phyloP scores from a whole-genome alignment of 2,329 filamentous ascomycete species.

The Gaeumannomyces sp. region DNA sequence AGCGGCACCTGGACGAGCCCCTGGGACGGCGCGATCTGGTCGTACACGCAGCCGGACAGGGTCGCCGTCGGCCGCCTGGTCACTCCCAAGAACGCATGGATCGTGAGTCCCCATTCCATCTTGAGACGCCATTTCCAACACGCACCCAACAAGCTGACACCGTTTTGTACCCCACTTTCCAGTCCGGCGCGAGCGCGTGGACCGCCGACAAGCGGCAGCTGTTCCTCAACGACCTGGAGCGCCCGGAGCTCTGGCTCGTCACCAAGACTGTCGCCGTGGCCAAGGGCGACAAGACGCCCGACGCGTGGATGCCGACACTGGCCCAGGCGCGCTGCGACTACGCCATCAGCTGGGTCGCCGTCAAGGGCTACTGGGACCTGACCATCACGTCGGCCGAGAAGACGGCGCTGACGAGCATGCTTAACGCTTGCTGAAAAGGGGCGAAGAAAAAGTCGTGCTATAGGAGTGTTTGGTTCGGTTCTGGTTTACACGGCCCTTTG shows the following conservation, averaged over 20 bases:
- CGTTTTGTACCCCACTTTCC: background rate
- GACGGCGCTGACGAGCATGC: slow-evolving; percentile 56
- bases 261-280: slow-evolving; percentile 68
- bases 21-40: slow-evolving; percentile 71
- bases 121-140: no score
- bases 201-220: slow-evolving; percentile 57
- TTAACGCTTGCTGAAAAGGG: slow-evolving; percentile 23
- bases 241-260: slow-evolving; percentile 73
- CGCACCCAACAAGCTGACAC: no score
- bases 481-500: no score
- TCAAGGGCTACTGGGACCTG: slow-evolving; percentile 67
- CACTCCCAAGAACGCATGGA: slow-evolving; percentile 74
- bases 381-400: slow-evolving; percentile 69
- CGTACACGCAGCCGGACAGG: slow-evolving; percentile 61
- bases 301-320: slow-evolving; percentile 69
- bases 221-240: slow-evolving; percentile 72
- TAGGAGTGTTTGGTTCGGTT: no score
- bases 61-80: slow-evolving; percentile 82
- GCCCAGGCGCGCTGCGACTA: slow-evolving; percentile 70
- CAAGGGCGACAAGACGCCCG: slow-evolving; percentile 70
- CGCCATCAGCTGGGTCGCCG: slow-evolving; percentile 67
- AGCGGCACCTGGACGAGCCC: slow-evolving; percentile 62
- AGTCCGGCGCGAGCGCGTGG: slow-evolving; percentile 65
- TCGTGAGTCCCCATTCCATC: no score
- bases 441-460: no score